phyloP scores from a whole-genome alignment of 2,329 filamentous ascomycete genomes.

The Akanthomyces lecanii region DNA sequence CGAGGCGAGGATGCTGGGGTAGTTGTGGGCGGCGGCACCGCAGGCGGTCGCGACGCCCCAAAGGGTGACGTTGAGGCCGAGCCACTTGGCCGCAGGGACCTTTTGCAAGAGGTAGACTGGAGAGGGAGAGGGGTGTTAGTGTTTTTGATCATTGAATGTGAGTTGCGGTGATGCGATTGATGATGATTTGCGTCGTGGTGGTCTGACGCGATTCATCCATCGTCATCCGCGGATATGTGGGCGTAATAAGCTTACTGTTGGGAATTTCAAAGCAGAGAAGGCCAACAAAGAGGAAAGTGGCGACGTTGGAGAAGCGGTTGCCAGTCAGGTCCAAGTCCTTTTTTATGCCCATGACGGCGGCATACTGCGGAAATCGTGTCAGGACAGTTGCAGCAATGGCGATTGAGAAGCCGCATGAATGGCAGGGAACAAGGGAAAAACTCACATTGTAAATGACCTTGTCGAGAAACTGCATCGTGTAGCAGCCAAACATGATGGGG shows the following conservation, averaged over 20 bases:
- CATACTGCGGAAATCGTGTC: slow-evolving; percentile 39
- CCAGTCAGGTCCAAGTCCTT: slow-evolving; percentile 47
- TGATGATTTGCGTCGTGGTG: neutral
- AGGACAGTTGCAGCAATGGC: neutral
- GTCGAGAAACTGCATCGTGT: slow-evolving; percentile 19
- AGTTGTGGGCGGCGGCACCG: slow-evolving; percentile 17
- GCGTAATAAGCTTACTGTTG: slow-evolving; percentile 36
- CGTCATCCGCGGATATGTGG: neutral
- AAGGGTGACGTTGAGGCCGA: slow-evolving; percentile 47
- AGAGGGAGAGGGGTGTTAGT: neutral
- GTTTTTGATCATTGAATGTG: neutral
- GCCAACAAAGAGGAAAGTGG: slow-evolving; percentile 54
- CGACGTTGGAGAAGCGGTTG: slow-evolving; percentile 53
- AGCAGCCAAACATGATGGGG: slow-evolving; percentile 21
- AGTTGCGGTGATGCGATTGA: neutral
- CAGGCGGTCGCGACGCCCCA: slow-evolving; percentile 36
- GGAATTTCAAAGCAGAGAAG: slow-evolving; percentile 51
- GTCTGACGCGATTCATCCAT: neutral
- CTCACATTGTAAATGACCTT: slow-evolving; percentile 18
- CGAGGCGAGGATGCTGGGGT: slow-evolving; percentile 15
- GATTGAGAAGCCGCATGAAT: neutral
- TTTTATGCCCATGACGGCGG: slow-evolving; percentile 54
- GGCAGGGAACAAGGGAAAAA: neutral
- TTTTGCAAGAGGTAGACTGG: slow-evolving; percentile 50
- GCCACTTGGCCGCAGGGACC: slow-evolving; percentile 51